Conservation (phyloP, 2,329 filamentous ascomycete species). For the Fusarium abutilonis region DNA sequence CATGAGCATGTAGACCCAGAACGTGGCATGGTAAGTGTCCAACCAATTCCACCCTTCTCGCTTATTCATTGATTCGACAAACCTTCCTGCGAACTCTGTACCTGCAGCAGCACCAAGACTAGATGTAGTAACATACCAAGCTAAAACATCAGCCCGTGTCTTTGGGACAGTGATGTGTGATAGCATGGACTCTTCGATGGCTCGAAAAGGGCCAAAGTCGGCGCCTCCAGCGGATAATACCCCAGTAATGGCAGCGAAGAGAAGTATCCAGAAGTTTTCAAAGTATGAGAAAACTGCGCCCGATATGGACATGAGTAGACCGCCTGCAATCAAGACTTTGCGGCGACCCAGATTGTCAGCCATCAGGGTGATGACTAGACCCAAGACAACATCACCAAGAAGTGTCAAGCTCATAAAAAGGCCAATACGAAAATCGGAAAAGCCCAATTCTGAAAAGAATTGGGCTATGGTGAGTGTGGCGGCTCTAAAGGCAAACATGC, state of each 20-base stretch:
- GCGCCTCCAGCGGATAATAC: constrained; percentile 70
- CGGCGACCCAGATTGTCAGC: constrained; percentile 68
- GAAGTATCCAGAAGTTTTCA: constrained; percentile 68
- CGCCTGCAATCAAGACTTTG: constrained; percentile 62
- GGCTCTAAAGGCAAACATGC: constrained; percentile 72
- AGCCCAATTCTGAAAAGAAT: constrained; percentile 65
- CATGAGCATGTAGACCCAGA: constrained; percentile 67
- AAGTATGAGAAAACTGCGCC: constrained; percentile 63
- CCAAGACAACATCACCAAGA: constrained; percentile 68
- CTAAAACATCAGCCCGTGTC: constrained; percentile 69
- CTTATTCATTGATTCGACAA: constrained; percentile 59
- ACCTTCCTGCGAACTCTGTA: constrained; percentile 61
- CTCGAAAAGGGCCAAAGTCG: constrained; percentile 74
- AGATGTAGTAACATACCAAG: constrained; percentile 70
- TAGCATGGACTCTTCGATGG: constrained; percentile 72
- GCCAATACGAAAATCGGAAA: constrained; percentile 68
- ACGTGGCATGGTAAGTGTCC: constrained; percentile 66
- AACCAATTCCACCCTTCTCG: constrained; percentile 58
- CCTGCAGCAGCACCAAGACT: constrained; percentile 65
- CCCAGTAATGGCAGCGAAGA: constrained; percentile 67
- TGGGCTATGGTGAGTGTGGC: constrained; percentile 69
- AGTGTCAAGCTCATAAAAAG: constrained; percentile 73
- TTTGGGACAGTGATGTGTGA: constrained; percentile 66
- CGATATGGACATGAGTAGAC: constrained; percentile 65
- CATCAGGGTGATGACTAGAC: constrained; percentile 65